phyloP scores from a whole-genome alignment of 2,329 filamentous ascomycete species.

The Sporothrix variecibatus region DNA sequence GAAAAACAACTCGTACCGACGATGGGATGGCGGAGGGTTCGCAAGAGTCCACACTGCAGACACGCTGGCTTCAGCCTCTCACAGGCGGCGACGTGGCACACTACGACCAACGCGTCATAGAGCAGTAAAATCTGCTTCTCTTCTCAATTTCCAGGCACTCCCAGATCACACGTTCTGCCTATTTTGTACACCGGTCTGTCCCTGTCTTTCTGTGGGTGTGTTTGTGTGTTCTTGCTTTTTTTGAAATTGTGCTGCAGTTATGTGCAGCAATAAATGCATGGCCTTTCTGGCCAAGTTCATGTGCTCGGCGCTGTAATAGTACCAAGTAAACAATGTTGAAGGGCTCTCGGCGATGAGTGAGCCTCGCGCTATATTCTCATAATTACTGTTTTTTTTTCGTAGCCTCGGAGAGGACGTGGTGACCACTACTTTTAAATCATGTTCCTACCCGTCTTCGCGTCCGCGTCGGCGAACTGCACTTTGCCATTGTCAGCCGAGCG shows the following conservation, averaged over 20 bases:
- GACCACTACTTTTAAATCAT: neutral
- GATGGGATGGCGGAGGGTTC: slow-evolving; percentile 7
- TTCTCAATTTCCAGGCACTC: neutral
- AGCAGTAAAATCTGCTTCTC: neutral
- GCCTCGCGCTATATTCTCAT: neutral
- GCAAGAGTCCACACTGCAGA: slow-evolving; percentile 8
- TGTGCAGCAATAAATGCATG: neutral
- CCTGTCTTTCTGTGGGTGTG: neutral
- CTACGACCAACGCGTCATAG: slow-evolving; percentile 16
- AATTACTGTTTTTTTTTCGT: neutral
- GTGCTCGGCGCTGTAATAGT: neutral
- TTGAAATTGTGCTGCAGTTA: neutral
- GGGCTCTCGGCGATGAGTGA: neutral
- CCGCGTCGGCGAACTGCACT: neutral
- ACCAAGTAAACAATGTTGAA: neutral
- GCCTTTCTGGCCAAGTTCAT: neutral
- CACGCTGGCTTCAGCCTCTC: slow-evolving; percentile 28
- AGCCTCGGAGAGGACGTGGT: neutral
- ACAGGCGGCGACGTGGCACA: slow-evolving; percentile 31
- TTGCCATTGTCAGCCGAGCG: slow-evolving; percentile 19
- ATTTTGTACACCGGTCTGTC: neutral
- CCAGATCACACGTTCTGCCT: neutral
- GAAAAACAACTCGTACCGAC: neutral
- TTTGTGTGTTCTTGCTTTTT: neutral
- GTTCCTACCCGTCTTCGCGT: neutral